phyloP scores from a whole-genome alignment of 352 stramenopile genomes.

The Plasmopara viticola region DNA sequence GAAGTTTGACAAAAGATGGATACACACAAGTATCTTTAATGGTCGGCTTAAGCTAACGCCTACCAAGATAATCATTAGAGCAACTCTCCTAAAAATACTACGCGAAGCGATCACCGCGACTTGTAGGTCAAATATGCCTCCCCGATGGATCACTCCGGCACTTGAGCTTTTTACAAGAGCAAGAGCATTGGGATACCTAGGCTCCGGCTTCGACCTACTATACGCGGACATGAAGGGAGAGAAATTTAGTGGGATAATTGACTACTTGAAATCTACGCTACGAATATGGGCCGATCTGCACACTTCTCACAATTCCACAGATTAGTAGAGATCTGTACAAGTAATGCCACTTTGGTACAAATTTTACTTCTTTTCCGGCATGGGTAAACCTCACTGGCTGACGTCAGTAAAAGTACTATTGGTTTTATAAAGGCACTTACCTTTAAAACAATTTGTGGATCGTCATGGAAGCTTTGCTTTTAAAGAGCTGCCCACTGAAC shows the following conservation, averaged over 20 bases:
- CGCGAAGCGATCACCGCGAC: neutral
- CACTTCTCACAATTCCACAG: too few species aligned
- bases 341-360: slow-evolving; percentile 11
- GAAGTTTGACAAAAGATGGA: slow-evolving; percentile 3
- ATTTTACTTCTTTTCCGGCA: slow-evolving; percentile 4
- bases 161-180: neutral
- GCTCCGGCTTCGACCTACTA: neutral
- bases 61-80: neutral
- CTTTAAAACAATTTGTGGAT: slow-evolving; percentile 10
- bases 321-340: neutral
- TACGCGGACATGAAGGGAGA: slow-evolving; percentile 1
- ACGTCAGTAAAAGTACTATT: slow-evolving; percentile 1
- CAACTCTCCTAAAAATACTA: neutral
- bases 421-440: neutral
- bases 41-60: neutral
- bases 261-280: slow-evolving; percentile 1
- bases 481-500: neutral
- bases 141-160: neutral
- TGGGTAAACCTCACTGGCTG: neutral
- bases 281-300: neutral
- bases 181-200: neutral
- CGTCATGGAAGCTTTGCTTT: slow-evolving; percentile 1
- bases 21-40: neutral
- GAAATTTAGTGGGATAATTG: too few species aligned
- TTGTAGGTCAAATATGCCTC: too few species aligned